Conservation (phyloP, 257 asterid species). For the Rhazya stricta region DNA sequence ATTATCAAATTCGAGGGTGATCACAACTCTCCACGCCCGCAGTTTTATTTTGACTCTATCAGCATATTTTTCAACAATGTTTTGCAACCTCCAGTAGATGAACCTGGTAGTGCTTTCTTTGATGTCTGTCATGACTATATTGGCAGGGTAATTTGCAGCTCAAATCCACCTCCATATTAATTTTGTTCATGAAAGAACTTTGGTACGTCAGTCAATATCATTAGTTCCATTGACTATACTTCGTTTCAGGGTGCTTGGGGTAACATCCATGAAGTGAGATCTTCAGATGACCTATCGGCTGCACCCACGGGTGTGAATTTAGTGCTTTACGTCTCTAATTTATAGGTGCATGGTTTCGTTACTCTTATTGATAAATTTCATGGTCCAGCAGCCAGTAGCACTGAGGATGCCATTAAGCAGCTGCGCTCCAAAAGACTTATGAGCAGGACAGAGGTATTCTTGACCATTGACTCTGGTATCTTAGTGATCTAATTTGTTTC, state of each 20-base stretch:
- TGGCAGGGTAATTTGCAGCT: constrained; percentile 46
- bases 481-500: too few species aligned
- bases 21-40: constrained; percentile 95
- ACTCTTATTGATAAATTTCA: constrained; percentile 19
- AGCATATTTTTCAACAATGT: constrained; percentile 90
- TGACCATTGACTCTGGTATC: not conserved
- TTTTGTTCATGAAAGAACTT: constrained; percentile 6
- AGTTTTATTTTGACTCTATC: constrained; percentile 90
- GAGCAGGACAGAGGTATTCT: constrained; percentile 69
- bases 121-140: constrained; percentile 52
- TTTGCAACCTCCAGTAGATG: constrained; percentile 78
- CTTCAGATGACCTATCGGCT: constrained; percentile 44
- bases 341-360: constrained; percentile 7
- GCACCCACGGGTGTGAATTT: constrained; percentile 40
- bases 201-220: constrained; percentile 1
- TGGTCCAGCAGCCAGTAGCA: constrained; percentile 48
- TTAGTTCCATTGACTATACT: constrained; percentile 3
- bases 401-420: constrained; percentile 77
- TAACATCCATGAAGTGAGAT: constrained; percentile 44
- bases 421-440: constrained; percentile 74
- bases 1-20: constrained; percentile 93
- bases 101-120: constrained; percentile 45
- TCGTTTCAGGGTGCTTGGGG: constrained; percentile 62
- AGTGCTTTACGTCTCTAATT: constrained; percentile 8
- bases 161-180: not conserved